phyloP scores from a whole-genome alignment of 2,329 filamentous ascomycete genomes.

The Talaromyces verruculosus region DNA sequence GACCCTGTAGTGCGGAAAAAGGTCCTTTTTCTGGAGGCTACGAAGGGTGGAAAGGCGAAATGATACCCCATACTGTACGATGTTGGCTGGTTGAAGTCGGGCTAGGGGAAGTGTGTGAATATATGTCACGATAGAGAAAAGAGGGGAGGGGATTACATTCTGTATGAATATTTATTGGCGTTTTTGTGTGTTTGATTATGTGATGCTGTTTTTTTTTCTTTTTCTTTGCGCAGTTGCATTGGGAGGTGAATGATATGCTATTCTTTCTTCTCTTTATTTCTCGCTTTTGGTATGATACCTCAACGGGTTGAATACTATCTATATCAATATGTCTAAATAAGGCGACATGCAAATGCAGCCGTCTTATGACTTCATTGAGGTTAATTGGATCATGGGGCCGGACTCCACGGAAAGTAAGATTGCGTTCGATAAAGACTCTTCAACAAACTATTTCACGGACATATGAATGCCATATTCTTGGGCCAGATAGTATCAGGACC shows the following conservation, averaged over 20 bases:
- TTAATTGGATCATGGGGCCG: not conserved
- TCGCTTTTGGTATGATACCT: not conserved
- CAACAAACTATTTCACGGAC: not conserved
- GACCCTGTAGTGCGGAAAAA: slow-evolving; percentile 96
- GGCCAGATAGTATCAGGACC: not conserved
- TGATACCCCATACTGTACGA: slow-evolving; percentile 25
- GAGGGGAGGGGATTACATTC: not conserved
- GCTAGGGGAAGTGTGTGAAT: not conserved
- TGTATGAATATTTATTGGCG: slow-evolving; percentile 8
- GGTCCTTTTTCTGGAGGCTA: slow-evolving; percentile 92
- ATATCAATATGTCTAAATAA: not conserved
- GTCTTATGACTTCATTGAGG: not conserved
- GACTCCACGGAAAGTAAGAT: not conserved
- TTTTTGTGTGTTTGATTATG: not conserved
- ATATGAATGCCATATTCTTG: not conserved
- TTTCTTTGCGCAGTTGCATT: slow-evolving; percentile 3
- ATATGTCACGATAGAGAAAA: not conserved
- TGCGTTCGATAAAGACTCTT: not conserved
- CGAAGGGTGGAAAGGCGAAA: slow-evolving; percentile 65
- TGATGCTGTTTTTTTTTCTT: not conserved
- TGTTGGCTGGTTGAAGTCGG: not conserved
- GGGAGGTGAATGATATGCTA: slow-evolving; percentile 13
- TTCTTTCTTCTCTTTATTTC: not conserved
- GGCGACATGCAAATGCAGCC: not conserved
- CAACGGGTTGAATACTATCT: not conserved